Percentiles rank a stretch among this genome's conserved stretches.
These are phyloP conservation scores for Kandelia obovata DNA, from an alignment of 345 rosid species.

Conservation along the genomic window DNA sequence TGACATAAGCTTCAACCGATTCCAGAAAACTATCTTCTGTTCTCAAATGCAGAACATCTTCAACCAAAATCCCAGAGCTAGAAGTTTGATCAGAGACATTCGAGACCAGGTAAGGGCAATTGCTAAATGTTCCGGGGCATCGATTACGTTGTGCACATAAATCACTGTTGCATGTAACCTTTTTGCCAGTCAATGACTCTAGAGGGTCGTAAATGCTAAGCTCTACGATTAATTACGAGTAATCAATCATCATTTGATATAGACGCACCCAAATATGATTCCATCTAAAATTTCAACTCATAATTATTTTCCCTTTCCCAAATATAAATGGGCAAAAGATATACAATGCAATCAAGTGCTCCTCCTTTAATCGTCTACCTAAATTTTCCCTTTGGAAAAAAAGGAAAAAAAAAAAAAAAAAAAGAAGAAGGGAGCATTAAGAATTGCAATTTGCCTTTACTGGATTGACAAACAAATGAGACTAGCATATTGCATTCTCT, in stretches of 20 bases:
- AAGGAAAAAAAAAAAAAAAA: too few species aligned
- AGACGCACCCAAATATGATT: not conserved
- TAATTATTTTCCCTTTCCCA: not conserved
- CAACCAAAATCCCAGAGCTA: constrained; percentile 67
- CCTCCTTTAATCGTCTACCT: not conserved
- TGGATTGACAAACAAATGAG: not conserved
- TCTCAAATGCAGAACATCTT: constrained; percentile 72
- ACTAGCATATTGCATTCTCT: too few species aligned
- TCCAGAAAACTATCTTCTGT: constrained; percentile 44
- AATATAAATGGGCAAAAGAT: not conserved
- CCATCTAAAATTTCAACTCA: not conserved
- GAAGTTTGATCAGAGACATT: constrained; percentile 85
- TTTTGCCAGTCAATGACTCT: constrained; percentile 64
- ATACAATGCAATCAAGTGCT: too few species aligned
- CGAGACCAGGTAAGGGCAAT: constrained; percentile 72
- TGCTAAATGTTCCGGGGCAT: constrained; percentile 67
- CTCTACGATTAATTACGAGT: constrained; percentile 16
- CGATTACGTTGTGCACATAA: constrained; percentile 56
- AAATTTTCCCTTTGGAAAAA: too few species aligned
- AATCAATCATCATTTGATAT: constrained; percentile 10
- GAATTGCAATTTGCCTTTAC: not conserved
- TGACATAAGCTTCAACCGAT: constrained; percentile 56
- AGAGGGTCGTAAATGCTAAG: constrained; percentile 69
- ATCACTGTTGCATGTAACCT: constrained; percentile 66
- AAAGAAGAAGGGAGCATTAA: not conserved